A percentile compares a stretch with the other conserved stretches of the same genome.
These are phyloP conservation scores for Naganishia vaughanmartiniae DNA, from an alignment of 768 basidiomycete genomes.

Conservation along the genomic window DNA sequence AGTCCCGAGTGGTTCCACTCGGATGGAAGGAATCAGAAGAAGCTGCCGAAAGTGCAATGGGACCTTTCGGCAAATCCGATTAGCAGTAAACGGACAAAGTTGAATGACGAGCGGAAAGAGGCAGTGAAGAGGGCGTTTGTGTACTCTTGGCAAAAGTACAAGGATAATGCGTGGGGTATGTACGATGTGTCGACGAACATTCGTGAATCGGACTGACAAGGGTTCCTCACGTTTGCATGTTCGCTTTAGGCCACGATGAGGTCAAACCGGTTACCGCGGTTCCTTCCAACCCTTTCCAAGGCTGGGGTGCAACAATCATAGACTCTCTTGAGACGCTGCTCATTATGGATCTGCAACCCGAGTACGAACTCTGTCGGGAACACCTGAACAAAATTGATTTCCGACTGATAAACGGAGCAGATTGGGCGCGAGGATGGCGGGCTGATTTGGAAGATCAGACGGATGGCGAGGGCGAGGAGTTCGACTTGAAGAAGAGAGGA, in stretches of 20 bases:
- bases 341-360: conserved; percentile 47
- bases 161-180: conserved; percentile 51
- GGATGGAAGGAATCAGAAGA: conserved; percentile 33
- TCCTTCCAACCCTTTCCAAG: conserved; percentile 48
- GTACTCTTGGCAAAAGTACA: conserved; percentile 50
- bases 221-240: background rate
- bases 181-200: background rate
- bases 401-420: conserved; percentile 44
- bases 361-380: conserved; percentile 49
- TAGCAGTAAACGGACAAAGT: conserved; percentile 31
- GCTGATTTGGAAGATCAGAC: background rate
- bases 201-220: background rate
- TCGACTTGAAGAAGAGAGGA: background rate
- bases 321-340: conserved; percentile 50
- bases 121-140: conserved; percentile 49
- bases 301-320: conserved; percentile 51
- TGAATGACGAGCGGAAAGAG: conserved; percentile 43
- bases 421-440: conserved; percentile 42
- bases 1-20: conserved; percentile 30
- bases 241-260: conserved; percentile 46
- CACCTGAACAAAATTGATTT: conserved; percentile 49
- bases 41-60: conserved; percentile 40
- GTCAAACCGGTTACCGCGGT: conserved; percentile 42
- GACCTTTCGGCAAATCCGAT: conserved; percentile 34
- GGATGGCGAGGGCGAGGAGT: background rate